A percentile compares a stretch with the other conserved stretches of the same genome.
Evolutionary conservation across 108 stramenopile genomes (phyloP).

Genomic region (Cyclotella choctawhatcheeana): DNA sequence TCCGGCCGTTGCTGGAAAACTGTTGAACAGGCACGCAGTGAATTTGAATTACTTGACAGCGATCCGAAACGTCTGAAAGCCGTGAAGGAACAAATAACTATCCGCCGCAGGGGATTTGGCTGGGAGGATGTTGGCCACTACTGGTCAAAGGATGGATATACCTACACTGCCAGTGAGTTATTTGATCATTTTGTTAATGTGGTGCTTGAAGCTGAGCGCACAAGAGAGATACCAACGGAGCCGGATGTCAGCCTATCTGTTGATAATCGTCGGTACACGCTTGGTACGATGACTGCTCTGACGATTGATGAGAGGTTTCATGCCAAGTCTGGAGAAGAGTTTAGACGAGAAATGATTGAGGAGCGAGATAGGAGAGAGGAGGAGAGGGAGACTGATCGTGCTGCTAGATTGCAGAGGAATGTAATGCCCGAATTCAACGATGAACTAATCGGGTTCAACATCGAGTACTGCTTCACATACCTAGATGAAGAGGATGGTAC

Average conservation of each 20-base stretch:
- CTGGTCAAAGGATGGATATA: conserved; percentile 20
- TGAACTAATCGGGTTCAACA: not conserved
- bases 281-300: not conserved
- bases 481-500: not conserved
- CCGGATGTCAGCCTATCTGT: not conserved
- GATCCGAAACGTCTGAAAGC: conserved; percentile 15
- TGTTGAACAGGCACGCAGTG: not conserved
- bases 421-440: not conserved
- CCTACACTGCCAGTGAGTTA: conserved; percentile 4
- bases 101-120: conserved; percentile 24
- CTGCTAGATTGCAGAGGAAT: not conserved
- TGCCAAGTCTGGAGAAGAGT: not conserved
- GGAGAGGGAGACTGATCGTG: conserved; percentile 1
- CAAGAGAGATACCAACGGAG: not conserved
- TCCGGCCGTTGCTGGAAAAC: conserved; percentile 31
- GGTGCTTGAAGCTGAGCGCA: not conserved
- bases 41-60: conserved; percentile 11
- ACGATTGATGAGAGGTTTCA: not conserved
- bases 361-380: not conserved
- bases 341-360: not conserved
- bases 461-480: not conserved
- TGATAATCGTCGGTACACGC: not conserved
- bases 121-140: conserved; percentile 21
- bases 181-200: conserved; percentile 5
- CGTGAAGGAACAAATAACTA: conserved; percentile 35